Evolutionary conservation across 768 basidiomycete species (phyloP), one percentile per base, ranked within the genome.

Genomic region (Rickenella mellea): DNA sequence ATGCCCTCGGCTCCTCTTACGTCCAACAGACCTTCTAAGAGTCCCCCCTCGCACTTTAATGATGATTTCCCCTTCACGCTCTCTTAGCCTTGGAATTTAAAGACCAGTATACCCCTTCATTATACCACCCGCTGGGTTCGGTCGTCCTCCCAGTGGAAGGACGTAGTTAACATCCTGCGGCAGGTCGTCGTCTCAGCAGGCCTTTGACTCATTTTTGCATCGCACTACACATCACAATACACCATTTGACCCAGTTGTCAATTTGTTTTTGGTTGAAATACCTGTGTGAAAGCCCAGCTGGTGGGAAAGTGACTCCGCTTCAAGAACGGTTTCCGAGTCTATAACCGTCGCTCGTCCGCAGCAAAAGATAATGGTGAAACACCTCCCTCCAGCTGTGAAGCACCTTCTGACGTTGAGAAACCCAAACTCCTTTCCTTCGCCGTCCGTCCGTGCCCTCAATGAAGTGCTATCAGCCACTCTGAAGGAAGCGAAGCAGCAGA

Each of bases 401-500:
- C 80, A 81, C 15, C 68, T 84, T 40, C 59, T 84, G 59, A 74
- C 74, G 28, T 66, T 82, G 44, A 80, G 78, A 55, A 81, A 73
- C 51, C 85, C 78, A 17, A 64, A 74, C 40, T 65, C 71, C 24
- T 68, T 71, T 43, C 71, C 73, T 11, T 68, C 74, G 43, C 86
- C 86, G 27, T 66, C 77, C 10, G 41, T 69, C 9, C 42, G 69
- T 14, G 69, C 60, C 48, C 63, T 90, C 19, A 70, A 73, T 50
- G 61, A 53, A 26, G 62, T 86, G 20, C 73, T 91, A 51, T 55
- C 63, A 6, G 68, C 65, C 38, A 82, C 87, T n/a, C 73, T 75
- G 48, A 66, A 63, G 35, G 80, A 84, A 55, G 87, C 87, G 22
- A 68, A 66, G 54, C 59, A 63, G 33, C 74, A 71, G 48, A 78